Percentiles rank a stretch among this genome's conserved stretches.
phyloP scores from a whole-genome alignment of 169 alveolate genomes.

The Plasmodium berghei region DNA sequence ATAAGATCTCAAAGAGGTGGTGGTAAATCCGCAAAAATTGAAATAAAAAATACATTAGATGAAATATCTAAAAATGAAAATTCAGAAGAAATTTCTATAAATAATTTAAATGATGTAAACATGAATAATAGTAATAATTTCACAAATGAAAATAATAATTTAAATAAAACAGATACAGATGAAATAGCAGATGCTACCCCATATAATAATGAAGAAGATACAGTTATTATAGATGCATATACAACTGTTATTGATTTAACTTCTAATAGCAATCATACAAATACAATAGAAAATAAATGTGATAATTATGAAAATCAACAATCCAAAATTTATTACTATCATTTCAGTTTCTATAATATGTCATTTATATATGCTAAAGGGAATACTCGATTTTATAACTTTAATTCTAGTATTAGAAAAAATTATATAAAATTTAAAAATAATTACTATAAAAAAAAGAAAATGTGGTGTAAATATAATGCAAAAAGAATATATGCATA shows the following conservation, averaged over 20 bases:
- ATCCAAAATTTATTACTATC: neutral
- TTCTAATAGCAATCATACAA: no score
- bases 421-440: slow-evolving; percentile 2
- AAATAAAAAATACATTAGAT: neutral
- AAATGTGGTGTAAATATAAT: slow-evolving; percentile 22
- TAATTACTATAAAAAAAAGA: slow-evolving; percentile 25
- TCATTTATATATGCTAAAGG: slow-evolving; percentile 2
- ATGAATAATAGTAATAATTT: neutral
- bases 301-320: neutral
- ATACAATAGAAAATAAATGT: no score
- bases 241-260: no score
- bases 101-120: neutral
- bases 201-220: neutral
- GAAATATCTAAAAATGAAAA: neutral
- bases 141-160: neutral
- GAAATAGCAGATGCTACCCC: neutral
- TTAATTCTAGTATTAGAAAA: slow-evolving; percentile 32
- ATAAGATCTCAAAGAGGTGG: neutral
- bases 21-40: neutral
- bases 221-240: neutral
- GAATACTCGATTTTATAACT: neutral
- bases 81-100: neutral
- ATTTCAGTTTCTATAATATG: slow-evolving; percentile 5
- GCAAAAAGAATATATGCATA: neutral
- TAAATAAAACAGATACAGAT: neutral